These are phyloP conservation scores for Candida montana DNA, from an alignment of 805 yeast species.

Conservation along the genomic window DNA sequence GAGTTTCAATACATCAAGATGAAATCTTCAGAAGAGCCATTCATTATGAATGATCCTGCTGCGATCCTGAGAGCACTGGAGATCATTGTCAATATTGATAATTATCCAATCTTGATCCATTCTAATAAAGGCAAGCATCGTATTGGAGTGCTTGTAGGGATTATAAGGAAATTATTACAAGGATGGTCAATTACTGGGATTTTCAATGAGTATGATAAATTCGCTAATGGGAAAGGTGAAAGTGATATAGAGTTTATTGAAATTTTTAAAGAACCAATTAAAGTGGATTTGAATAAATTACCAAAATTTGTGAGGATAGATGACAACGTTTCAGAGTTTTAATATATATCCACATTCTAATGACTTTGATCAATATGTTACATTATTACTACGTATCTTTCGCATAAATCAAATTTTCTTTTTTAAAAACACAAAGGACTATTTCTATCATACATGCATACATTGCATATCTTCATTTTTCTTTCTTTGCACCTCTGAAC, in stretches of 20 bases:
- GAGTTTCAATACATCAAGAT: slow-evolving; percentile 55
- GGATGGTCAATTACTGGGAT: slow-evolving; percentile 93
- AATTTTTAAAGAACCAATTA: slow-evolving; percentile 61
- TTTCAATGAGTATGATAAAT: slow-evolving; percentile 88
- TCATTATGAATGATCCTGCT: slow-evolving; percentile 50
- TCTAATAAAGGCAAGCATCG: slow-evolving; percentile 96
- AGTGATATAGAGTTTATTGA: slow-evolving; percentile 89
- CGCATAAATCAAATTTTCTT: too few species aligned
- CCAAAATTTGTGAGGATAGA: slow-evolving; percentile 57
- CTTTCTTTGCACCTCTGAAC: slow-evolving; percentile 56
- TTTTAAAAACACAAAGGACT: too few species aligned
- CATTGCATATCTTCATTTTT: too few species aligned
- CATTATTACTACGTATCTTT: too few species aligned
- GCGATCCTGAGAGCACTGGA: slow-evolving; percentile 54
- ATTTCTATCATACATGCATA: too few species aligned
- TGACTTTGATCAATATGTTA: too few species aligned
- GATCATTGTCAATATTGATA: slow-evolving; percentile 53
- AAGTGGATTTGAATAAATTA: slow-evolving; percentile 39
- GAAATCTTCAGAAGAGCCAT: slow-evolving; percentile 73
- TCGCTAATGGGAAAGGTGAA: slow-evolving; percentile 91
- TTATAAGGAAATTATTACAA: slow-evolving; percentile 77
- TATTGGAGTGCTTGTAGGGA: slow-evolving; percentile 89
- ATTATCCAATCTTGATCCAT: slow-evolving; percentile 85
- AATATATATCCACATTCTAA: too few species aligned
- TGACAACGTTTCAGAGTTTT: too few species aligned